Conservation (phyloP, 1,139 yeast species). For the Candida albicans region DNA sequence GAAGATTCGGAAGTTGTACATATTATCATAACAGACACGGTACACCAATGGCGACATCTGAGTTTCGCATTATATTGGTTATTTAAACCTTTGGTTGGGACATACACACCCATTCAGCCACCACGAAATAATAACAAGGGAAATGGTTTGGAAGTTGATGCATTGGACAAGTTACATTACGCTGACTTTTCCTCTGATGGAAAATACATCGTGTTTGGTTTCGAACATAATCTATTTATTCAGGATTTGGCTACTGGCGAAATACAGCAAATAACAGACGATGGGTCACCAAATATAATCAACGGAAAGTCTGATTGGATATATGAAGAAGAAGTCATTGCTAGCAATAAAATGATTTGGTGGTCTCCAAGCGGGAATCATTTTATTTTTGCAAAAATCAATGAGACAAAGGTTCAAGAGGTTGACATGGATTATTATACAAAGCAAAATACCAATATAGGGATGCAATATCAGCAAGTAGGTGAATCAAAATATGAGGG, state of each 20-base stretch:
- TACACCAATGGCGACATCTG: constrained; percentile 44
- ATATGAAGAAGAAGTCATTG: constrained; percentile 64
- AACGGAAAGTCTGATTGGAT: constrained; percentile 66
- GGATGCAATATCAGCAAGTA: constrained; percentile 23
- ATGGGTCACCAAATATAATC: constrained; percentile 51
- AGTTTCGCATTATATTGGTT: constrained; percentile 43
- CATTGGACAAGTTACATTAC: constrained; percentile 36
- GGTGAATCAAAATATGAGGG: constrained; percentile 17
- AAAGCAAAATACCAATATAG: constrained; percentile 35
- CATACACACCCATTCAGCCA: constrained; percentile 29
- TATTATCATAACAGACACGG: constrained; percentile 34
- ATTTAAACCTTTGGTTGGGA: constrained; percentile 21
- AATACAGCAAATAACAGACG: constrained; percentile 43
- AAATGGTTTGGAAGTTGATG: constrained; percentile 7
- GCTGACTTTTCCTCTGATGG: constrained; percentile 46
- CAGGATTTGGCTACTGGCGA: constrained; percentile 30
- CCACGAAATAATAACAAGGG: constrained; percentile 9
- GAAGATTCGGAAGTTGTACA: constrained; percentile 29
- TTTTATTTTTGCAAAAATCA: constrained; percentile 62
- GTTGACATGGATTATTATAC: constrained; percentile 67
- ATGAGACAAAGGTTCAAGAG: constrained; percentile 70
- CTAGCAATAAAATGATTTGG: constrained; percentile 70
- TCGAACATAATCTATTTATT: constrained; percentile 41
- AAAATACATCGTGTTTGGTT: constrained; percentile 33
- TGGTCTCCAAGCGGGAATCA: constrained; percentile 78